A percentile compares a stretch with the other conserved stretches of the same genome.
phyloP scores from a whole-genome alignment of 2,329 filamentous ascomycete genomes.

The Atkinsonella hypoxylon region DNA sequence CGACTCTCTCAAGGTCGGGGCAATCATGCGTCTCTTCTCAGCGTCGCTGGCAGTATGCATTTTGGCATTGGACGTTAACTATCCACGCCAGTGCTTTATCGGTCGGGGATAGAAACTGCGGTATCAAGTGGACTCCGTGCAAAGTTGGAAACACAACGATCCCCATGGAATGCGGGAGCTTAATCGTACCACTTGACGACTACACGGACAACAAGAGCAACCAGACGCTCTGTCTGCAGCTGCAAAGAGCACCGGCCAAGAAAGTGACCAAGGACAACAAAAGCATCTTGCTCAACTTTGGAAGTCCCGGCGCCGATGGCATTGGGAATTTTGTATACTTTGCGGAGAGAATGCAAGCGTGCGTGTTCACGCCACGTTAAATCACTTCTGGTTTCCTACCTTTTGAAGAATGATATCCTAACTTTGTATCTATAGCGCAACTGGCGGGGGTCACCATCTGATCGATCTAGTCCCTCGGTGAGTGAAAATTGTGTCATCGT shows the following conservation, averaged over 20 bases:
- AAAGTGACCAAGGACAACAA: neutral
- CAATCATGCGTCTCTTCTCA: neutral
- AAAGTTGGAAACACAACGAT: neutral
- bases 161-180: conserved; percentile 1
- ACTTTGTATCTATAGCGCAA: conserved; percentile 7
- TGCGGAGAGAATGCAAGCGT: conserved; percentile 5
- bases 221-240: neutral
- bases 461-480: conserved; percentile 17
- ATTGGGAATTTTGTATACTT: neutral
- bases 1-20: neutral
- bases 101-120: neutral
- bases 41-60: neutral
- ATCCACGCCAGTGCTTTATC: neutral
- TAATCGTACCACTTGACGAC: conserved; percentile 5
- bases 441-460: conserved; percentile 16
- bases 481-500: neutral
- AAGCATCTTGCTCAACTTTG: conserved; percentile 19
- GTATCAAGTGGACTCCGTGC: neutral
- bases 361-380: conserved; percentile 1
- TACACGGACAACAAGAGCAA: neutral
- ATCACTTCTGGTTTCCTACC: neutral
- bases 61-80: neutral
- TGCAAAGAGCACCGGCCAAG: conserved; percentile 1
- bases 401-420: neutral
- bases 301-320: conserved; percentile 3